A percentile compares a stretch with the other conserved stretches of the same genome.
Evolutionary conservation across 2,329 filamentous ascomycete genomes (phyloP).

Genomic region (Fusarium redolens): DNA sequence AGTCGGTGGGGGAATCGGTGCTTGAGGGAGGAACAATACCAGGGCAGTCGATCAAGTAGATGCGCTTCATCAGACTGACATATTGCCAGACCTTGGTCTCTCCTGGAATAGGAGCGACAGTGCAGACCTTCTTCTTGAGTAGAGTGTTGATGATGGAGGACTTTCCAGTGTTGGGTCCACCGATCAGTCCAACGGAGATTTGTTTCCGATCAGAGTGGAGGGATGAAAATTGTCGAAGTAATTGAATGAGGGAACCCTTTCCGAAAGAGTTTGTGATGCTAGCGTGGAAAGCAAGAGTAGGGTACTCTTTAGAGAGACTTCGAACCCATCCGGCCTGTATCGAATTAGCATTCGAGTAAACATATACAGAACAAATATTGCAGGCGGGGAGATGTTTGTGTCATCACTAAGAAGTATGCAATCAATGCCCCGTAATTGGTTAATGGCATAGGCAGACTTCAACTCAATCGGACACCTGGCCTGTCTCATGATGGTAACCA

Average conservation of each 20-base stretch:
- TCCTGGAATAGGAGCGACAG: conserved; percentile 91
- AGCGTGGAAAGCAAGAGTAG: conserved; percentile 94
- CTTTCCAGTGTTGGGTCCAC: conserved; percentile 89
- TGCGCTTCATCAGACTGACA: conserved; percentile 93
- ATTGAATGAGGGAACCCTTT: conserved; percentile 91
- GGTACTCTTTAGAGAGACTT: conserved; percentile 87
- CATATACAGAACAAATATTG: conserved; percentile 10
- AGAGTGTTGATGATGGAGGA: conserved; percentile 97
- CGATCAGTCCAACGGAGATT: conserved; percentile 88
- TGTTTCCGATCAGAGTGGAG: conserved; percentile 93
- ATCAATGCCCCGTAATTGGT: conserved; percentile 61
- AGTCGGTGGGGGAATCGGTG: conserved; percentile 85
- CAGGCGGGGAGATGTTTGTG: conserved; percentile 72
- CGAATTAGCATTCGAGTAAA: conserved; percentile 39
- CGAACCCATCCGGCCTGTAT: conserved; percentile 91
- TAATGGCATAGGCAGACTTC: conserved; percentile 79
- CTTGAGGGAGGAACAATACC: conserved; percentile 93
- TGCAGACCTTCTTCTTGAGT: conserved; percentile 93
- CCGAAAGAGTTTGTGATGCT: conserved; percentile 96
- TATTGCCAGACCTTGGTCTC: conserved; percentile 99
- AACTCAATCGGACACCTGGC: conserved; percentile 95
- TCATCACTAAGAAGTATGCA: conserved; percentile 98
- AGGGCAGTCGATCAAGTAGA: conserved; percentile 92
- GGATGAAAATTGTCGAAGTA: conserved; percentile 91
- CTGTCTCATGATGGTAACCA: conserved; percentile 83